A percentile compares a stretch with the other conserved stretches of the same genome.
Evolutionary conservation across 2,329 filamentous ascomycete species (phyloP).

Genomic region (Neocucurbitaria cava): DNA sequence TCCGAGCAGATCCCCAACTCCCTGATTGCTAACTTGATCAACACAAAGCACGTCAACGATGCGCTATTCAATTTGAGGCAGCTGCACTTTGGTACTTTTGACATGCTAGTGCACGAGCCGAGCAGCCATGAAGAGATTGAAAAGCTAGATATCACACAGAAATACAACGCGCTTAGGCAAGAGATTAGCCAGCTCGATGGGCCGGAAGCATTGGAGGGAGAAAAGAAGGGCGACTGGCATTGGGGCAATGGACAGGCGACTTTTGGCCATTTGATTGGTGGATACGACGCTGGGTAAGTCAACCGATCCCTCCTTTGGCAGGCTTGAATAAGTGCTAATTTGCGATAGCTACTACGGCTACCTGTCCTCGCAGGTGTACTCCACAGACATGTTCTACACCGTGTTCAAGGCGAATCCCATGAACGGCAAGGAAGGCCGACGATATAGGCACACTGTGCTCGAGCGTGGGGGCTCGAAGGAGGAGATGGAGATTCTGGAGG

Average conservation of each 20-base stretch:
- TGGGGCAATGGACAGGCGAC: slow-evolving; percentile 82
- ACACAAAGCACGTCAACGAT: slow-evolving; percentile 81
- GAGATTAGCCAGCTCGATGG: slow-evolving; percentile 78
- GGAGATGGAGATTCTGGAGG: slow-evolving; percentile 79
- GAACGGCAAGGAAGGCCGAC: slow-evolving; percentile 73
- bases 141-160: slow-evolving; percentile 67
- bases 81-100: slow-evolving; percentile 81
- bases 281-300: slow-evolving; percentile 76
- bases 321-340: background rate
- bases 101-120: slow-evolving; percentile 81
- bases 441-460: slow-evolving; percentile 79
- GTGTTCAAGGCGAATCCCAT: slow-evolving; percentile 81
- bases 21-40: slow-evolving; percentile 75
- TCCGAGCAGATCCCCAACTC: slow-evolving; percentile 75
- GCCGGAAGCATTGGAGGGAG: slow-evolving; percentile 68
- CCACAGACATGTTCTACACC: slow-evolving; percentile 83
- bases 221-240: slow-evolving; percentile 49
- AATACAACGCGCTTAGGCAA: slow-evolving; percentile 76
- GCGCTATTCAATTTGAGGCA: slow-evolving; percentile 80
- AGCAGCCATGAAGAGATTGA: slow-evolving; percentile 72
- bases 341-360: slow-evolving; percentile 68
- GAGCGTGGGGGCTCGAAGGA: slow-evolving; percentile 80
- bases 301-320: background rate
- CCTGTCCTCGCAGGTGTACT: slow-evolving; percentile 76
- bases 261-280: slow-evolving; percentile 82